Conservation (phyloP, 352 stramenopile genomes). For the Globisporangium mamillatum region DNA sequence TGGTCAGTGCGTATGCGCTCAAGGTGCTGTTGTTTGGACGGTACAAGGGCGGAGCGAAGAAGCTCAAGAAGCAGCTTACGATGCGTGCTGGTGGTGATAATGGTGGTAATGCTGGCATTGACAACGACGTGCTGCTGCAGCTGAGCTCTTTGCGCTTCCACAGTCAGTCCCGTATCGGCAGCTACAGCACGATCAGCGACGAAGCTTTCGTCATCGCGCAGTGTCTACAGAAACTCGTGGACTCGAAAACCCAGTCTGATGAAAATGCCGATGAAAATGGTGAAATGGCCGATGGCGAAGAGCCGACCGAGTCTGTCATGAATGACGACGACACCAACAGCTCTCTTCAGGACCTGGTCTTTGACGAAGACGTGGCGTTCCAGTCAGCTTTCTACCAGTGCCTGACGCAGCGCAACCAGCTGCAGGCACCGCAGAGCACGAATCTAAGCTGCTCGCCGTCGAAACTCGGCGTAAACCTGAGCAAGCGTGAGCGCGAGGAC, state of each 20-base stretch:
- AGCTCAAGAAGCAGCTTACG: neutral
- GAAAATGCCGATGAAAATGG: neutral
- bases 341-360: neutral
- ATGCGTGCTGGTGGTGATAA: conserved; percentile 9
- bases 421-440: conserved; percentile 44
- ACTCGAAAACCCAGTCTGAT: neutral
- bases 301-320: neutral
- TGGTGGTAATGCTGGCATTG: neutral
- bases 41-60: conserved; percentile 10
- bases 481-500: conserved; percentile 51
- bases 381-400: conserved; percentile 64
- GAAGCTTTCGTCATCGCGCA: conserved; percentile 43
- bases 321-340: neutral
- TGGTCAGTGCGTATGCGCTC: conserved; percentile 67
- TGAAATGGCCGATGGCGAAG: neutral
- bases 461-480: conserved; percentile 64
- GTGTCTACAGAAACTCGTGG: conserved; percentile 32
- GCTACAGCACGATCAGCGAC: conserved; percentile 67
- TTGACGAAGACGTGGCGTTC: conserved; percentile 30
- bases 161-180: conserved; percentile 62
- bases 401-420: conserved; percentile 40
- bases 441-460: conserved; percentile 43
- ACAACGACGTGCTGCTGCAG: conserved; percentile 19
- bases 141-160: conserved; percentile 54
- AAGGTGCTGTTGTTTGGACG: conserved; percentile 39